These are phyloP conservation scores for Dalechampia spathulata DNA, from an alignment of 441 rosid species.

Conservation along the genomic window DNA sequence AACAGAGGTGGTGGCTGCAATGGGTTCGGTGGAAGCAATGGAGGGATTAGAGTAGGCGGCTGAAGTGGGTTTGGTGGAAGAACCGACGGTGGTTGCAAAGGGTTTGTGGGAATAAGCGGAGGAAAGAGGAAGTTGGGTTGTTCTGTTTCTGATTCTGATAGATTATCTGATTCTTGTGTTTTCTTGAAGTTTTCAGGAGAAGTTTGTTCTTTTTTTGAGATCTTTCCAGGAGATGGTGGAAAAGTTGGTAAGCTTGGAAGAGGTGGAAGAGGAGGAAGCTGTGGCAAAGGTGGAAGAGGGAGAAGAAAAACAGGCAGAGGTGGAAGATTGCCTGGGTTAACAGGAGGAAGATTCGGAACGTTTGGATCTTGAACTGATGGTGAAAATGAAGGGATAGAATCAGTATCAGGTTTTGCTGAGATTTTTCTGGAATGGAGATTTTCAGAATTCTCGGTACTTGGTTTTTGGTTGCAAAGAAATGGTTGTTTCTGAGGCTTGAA, in stretches of 20 bases:
- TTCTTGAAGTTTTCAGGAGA: not conserved
- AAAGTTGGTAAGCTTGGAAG: constrained; percentile 32
- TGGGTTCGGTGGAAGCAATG: constrained; percentile 29
- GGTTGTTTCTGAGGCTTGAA: constrained; percentile 74
- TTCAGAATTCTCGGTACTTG: constrained; percentile 17
- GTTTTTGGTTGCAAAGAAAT: constrained; percentile 51
- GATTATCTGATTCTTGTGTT: constrained; percentile 13
- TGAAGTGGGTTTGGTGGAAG: constrained; percentile 37
- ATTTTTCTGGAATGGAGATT: no score
- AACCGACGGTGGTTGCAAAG: constrained; percentile 33
- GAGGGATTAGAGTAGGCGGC: constrained; percentile 22
- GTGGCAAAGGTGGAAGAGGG: constrained; percentile 34
- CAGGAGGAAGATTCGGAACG: constrained; percentile 25
- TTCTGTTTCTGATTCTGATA: no score
- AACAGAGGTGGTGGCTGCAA: constrained; percentile 31
- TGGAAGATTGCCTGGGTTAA: constrained; percentile 6
- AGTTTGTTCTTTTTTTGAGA: constrained; percentile 1
- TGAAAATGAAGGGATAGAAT: no score
- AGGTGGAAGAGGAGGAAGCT: constrained; percentile 34
- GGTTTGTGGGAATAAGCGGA: constrained; percentile 28
- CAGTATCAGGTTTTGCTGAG: no score
- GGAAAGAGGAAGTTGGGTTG: constrained; percentile 26
- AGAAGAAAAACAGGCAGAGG: constrained; percentile 37
- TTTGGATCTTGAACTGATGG: constrained; percentile 37
- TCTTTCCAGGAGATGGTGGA: constrained; percentile 31